Percentiles rank a stretch among this genome's conserved stretches.
Conservation (phyloP, 352 stramenopile genomes). For the Plasmopara muralis region DNA sequence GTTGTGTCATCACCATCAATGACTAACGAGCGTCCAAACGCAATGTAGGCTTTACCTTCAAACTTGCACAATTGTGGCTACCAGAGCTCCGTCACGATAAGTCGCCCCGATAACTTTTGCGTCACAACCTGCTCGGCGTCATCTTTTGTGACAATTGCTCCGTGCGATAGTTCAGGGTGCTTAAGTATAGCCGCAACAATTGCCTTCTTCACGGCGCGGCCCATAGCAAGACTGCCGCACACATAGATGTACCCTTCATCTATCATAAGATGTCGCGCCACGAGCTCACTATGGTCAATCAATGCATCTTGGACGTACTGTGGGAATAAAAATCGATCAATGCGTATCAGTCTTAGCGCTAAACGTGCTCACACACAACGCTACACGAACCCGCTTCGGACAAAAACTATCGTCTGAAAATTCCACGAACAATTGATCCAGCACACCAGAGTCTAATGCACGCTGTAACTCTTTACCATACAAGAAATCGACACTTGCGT, state of each 20-base stretch:
- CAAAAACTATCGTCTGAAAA: slow-evolving; percentile 39
- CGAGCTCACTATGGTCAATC: slow-evolving; percentile 43
- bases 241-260: slow-evolving; percentile 63
- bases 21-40: too few species aligned
- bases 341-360: slow-evolving; percentile 2
- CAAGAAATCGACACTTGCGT: slow-evolving; percentile 52
- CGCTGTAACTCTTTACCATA: slow-evolving; percentile 59
- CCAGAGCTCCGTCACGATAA: slow-evolving; percentile 73
- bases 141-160: slow-evolving; percentile 22
- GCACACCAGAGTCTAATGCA: slow-evolving; percentile 30
- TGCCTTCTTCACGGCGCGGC: slow-evolving; percentile 60
- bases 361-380: not conserved
- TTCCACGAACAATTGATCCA: slow-evolving; percentile 49
- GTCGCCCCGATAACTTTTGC: slow-evolving; percentile 29
- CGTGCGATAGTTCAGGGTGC: slow-evolving; percentile 31
- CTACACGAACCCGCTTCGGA: slow-evolving; percentile 40
- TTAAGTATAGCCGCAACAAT: slow-evolving; percentile 41
- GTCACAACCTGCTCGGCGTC: slow-evolving; percentile 42
- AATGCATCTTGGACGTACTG: slow-evolving; percentile 75
- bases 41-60: too few species aligned
- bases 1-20: too few species aligned
- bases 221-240: slow-evolving; percentile 76
- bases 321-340: slow-evolving; percentile 4
- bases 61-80: slow-evolving; percentile 9
- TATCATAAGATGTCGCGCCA: slow-evolving; percentile 48